These are phyloP conservation scores for Tephrocybe sp. DNA, from an alignment of 768 basidiomycete species.

Conservation along the genomic window DNA sequence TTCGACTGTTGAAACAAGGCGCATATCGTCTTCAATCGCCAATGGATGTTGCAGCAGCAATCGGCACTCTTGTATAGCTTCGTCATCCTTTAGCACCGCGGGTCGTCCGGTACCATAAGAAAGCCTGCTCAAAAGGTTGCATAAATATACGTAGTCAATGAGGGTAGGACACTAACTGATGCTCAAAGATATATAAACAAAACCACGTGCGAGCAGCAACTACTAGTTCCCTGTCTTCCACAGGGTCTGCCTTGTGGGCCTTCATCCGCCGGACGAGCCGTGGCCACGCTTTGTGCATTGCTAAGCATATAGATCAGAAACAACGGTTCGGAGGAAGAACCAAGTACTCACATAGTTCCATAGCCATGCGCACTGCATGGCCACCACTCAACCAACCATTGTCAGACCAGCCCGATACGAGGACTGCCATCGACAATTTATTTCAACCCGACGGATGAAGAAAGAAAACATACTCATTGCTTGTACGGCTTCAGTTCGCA, in stretches of 20 bases:
- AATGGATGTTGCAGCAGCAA: slow-evolving; percentile 82
- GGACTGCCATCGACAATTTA: slow-evolving; percentile 43
- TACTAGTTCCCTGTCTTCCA: slow-evolving; percentile 75
- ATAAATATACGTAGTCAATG: neutral
- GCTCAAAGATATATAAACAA: slow-evolving; percentile 89
- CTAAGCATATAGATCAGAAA: slow-evolving; percentile 31
- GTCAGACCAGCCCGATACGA: slow-evolving; percentile 93
- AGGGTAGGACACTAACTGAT: slow-evolving; percentile 61
- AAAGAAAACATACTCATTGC: slow-evolving; percentile 73
- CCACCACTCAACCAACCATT: slow-evolving; percentile 95
- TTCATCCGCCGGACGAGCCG: slow-evolving; percentile 77
- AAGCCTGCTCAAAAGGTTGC: slow-evolving; percentile 47
- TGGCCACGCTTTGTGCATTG: slow-evolving; percentile 92
- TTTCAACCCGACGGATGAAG: neutral
- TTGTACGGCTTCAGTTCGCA: slow-evolving; percentile 84
- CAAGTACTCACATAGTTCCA: slow-evolving; percentile 74
- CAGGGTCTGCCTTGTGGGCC: slow-evolving; percentile 50
- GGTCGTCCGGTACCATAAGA: slow-evolving; percentile 95
- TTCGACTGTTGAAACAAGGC: slow-evolving; percentile 92
- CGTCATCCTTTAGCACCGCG: slow-evolving; percentile 89
- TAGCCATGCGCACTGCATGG: slow-evolving; percentile 96
- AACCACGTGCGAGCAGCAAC: slow-evolving; percentile 89
- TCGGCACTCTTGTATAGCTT: slow-evolving; percentile 81
- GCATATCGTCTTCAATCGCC: slow-evolving; percentile 90
- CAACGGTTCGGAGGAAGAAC: neutral